These are phyloP conservation scores for Didymella exigua DNA, from an alignment of 2,329 filamentous ascomycete genomes.

Conservation along the genomic window DNA sequence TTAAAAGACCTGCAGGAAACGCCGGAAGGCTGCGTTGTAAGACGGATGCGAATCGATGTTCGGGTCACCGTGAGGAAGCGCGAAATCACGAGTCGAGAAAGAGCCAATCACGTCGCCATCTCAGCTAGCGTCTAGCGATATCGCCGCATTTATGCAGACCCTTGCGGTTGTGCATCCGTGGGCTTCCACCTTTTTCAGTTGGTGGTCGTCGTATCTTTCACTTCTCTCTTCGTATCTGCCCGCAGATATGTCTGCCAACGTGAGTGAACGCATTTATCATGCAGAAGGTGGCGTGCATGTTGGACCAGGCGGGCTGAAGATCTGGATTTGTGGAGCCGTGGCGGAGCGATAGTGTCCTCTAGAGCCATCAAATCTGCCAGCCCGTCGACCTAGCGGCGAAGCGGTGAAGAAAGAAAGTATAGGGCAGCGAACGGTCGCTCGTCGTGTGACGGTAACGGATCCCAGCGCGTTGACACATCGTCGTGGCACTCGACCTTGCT, in stretches of 20 bases:
- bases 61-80: neutral
- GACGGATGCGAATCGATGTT: neutral
- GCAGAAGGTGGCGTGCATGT: neutral
- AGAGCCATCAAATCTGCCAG: constrained; percentile 6
- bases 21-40: neutral
- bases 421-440: neutral
- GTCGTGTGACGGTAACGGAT: constrained; percentile 4
- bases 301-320: neutral
- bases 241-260: neutral
- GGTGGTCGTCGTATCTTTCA: neutral
- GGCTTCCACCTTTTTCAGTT: neutral
- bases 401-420: constrained; percentile 6
- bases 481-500: neutral
- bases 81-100: neutral
- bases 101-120: neutral
- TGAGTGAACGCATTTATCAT: neutral
- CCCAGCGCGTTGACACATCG: constrained; percentile 1
- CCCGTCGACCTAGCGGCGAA: constrained; percentile 6
- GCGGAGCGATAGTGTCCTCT: constrained; percentile 2
- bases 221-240: too few relatives aligned
- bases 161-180: neutral
- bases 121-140: neutral
- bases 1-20: neutral
- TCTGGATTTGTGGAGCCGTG: constrained; percentile 11
- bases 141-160: neutral